A percentile compares a stretch with the other conserved stretches of the same genome.
Conservation (phyloP, 2,329 filamentous ascomycete genomes). For the Malbranchea cinnamomea region DNA sequence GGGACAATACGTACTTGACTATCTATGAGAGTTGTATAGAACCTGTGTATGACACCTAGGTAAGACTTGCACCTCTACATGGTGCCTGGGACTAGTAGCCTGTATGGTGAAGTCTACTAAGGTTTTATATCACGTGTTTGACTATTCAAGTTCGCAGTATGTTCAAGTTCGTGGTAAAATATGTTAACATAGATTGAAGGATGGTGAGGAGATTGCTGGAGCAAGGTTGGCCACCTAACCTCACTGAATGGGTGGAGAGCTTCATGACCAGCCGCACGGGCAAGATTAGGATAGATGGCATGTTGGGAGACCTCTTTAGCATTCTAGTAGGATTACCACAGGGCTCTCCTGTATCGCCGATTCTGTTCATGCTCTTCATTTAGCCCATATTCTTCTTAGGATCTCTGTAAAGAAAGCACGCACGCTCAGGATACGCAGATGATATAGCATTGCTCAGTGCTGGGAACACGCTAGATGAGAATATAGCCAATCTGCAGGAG, state of each 20-base stretch:
- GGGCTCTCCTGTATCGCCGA: conserved; percentile 4
- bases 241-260: conserved; percentile 4
- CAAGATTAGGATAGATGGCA: neutral
- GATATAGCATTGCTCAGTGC: conserved; percentile 1
- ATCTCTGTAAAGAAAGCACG: neutral
- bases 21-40: too few species aligned
- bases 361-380: conserved; percentile 4
- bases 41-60: too few species aligned
- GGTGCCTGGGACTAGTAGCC: too few species aligned
- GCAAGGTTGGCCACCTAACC: conserved; percentile 2
- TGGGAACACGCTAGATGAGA: neutral
- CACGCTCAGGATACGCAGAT: conserved; percentile 2
- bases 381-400: conserved; percentile 1
- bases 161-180: too few species aligned
- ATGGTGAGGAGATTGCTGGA: conserved; percentile 1
- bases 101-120: too few species aligned
- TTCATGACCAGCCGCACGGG: conserved; percentile 1
- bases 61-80: too few species aligned
- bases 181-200: too few species aligned
- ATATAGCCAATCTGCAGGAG: conserved; percentile 1
- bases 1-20: too few species aligned
- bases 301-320: neutral
- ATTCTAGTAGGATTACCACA: conserved; percentile 2
- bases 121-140: too few species aligned
- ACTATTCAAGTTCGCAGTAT: too few species aligned